Evolutionary conservation across 1,284 basidiomycete genomes (phyloP).

Genomic region (Leccinum subrobustum): DNA sequence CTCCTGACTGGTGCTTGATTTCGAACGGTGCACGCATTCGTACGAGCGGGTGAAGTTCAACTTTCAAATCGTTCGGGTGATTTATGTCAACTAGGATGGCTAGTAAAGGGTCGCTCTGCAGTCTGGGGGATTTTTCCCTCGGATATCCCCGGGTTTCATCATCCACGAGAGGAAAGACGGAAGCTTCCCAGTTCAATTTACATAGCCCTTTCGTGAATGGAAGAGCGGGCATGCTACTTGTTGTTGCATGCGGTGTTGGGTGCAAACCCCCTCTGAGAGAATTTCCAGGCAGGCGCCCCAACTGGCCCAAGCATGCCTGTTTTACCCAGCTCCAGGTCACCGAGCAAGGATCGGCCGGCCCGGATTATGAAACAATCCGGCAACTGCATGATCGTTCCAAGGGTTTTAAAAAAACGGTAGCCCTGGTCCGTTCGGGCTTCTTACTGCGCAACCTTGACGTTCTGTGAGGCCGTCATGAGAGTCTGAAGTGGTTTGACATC

Average conservation of each 20-base stretch:
- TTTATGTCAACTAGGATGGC: background rate
- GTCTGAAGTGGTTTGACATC: slow-evolving; percentile 5
- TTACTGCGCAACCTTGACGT: slow-evolving; percentile 13
- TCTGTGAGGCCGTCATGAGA: background rate
- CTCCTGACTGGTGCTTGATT: slow-evolving; percentile 2
- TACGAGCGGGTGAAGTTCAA: background rate
- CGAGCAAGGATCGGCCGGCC: background rate
- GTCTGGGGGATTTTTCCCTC: slow-evolving; percentile 1
- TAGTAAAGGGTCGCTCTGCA: background rate
- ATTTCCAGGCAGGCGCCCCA: background rate
- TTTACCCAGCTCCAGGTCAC: slow-evolving; percentile 2
- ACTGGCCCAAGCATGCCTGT: slow-evolving; percentile 11
- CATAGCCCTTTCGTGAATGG: background rate
- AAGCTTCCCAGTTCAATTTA: background rate
- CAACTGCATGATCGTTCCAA: background rate
- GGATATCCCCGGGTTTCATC: slow-evolving; percentile 21
- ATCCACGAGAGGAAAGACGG: slow-evolving; percentile 1
- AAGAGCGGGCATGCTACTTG: background rate
- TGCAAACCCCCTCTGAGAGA: background rate
- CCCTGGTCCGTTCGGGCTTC: slow-evolving; percentile 1
- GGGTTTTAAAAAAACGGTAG: background rate
- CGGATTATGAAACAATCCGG: slow-evolving; percentile 1
- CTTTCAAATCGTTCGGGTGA: background rate
- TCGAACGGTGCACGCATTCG: slow-evolving; percentile 7
- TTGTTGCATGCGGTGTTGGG: background rate